Percentiles rank a stretch among this genome's conserved stretches.
phyloP scores from a whole-genome alignment of 495 filamentous ascomycete genomes.

The Xylaria venustula region DNA sequence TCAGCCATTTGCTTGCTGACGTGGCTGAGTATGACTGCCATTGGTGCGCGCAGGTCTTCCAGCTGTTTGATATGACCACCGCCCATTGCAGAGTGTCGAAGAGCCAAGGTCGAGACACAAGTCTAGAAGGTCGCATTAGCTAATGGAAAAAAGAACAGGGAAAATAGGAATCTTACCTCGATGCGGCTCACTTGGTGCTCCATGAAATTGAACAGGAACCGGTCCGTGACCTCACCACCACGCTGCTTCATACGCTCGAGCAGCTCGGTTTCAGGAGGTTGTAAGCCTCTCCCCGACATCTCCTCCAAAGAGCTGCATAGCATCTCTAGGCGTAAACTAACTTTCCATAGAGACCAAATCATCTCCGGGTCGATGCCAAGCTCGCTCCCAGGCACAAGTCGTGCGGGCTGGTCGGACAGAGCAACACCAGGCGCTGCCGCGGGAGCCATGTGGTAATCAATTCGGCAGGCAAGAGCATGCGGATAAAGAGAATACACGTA shows the following conservation, averaged over 20 bases:
- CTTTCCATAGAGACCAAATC: slow-evolving; percentile 87
- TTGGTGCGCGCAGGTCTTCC: slow-evolving; percentile 50
- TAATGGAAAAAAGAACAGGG: too few relatives aligned
- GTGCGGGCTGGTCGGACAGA: slow-evolving; percentile 42
- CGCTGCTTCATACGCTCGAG: slow-evolving; percentile 79
- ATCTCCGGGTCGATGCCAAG: slow-evolving; percentile 72
- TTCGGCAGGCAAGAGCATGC: slow-evolving; percentile 76
- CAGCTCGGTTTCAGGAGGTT: slow-evolving; percentile 75
- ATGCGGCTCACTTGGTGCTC: slow-evolving; percentile 94
- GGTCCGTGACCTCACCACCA: slow-evolving; percentile 84
- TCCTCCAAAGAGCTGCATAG: slow-evolving; percentile 83
- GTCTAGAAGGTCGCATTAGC: slow-evolving; percentile 40
- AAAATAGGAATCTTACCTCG: slow-evolving; percentile 62
- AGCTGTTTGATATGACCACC: slow-evolving; percentile 35
- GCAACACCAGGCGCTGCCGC: slow-evolving; percentile 37
- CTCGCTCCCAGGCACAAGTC: slow-evolving; percentile 47
- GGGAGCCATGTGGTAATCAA: slow-evolving; percentile 62
- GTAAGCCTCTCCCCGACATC: slow-evolving; percentile 52
- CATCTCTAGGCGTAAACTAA: slow-evolving; percentile 87
- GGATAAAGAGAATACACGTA: slow-evolving; percentile 92
- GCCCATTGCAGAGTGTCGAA: slow-evolving; percentile 62
- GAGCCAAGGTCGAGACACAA: slow-evolving; percentile 61
- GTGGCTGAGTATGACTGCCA: slow-evolving; percentile 42
- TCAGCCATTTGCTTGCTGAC: slow-evolving; percentile 44
- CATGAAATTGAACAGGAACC: slow-evolving; percentile 78